A percentile compares a stretch with the other conserved stretches of the same genome.
These are phyloP conservation scores for Parathielavia hyrcaniae DNA, from an alignment of 495 filamentous ascomycete species.

Conservation along the genomic window DNA sequence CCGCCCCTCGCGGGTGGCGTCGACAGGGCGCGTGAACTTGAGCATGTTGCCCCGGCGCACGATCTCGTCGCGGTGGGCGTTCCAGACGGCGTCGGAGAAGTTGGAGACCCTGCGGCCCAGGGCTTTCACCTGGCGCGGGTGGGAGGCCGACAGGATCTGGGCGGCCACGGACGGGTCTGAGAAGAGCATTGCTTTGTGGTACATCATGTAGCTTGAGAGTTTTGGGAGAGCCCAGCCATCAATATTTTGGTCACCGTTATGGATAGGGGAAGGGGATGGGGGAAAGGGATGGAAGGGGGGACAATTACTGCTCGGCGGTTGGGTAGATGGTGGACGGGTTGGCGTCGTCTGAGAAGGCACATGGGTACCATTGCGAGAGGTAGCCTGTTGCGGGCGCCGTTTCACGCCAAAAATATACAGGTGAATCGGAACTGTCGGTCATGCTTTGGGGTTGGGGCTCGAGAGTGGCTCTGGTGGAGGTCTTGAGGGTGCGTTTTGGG, in stretches of 20 bases:
- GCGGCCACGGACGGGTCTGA: slow-evolving; percentile 31
- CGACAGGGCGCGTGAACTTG: slow-evolving; percentile 49
- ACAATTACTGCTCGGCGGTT: slow-evolving; percentile 34
- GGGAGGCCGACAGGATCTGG: slow-evolving; percentile 39
- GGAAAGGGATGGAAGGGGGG: neutral
- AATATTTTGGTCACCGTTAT: neutral
- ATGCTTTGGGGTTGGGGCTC: neutral
- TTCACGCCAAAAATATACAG: slow-evolving; percentile 35
- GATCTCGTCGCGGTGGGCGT: slow-evolving; percentile 46
- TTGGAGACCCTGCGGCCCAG: slow-evolving; percentile 52
- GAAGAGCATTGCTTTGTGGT: slow-evolving; percentile 56
- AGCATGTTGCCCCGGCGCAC: slow-evolving; percentile 54
- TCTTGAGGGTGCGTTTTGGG: neutral
- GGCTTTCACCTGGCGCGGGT: slow-evolving; percentile 44
- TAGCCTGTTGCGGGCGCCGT: slow-evolving; percentile 26
- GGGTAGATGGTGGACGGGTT: slow-evolving; percentile 26
- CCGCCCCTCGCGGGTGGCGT: slow-evolving; percentile 9
- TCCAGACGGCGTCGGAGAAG: slow-evolving; percentile 52
- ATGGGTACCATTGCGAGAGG: slow-evolving; percentile 35
- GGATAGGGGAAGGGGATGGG: neutral
- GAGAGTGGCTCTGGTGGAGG: neutral
- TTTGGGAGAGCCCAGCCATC: neutral
- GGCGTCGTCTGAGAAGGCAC: slow-evolving; percentile 28
- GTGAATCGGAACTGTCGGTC: neutral
- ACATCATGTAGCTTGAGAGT: slow-evolving; percentile 54